These are phyloP conservation scores for Botrytis cinerea DNA, from an alignment of 2,329 filamentous ascomycete species.

Conservation along the genomic window DNA sequence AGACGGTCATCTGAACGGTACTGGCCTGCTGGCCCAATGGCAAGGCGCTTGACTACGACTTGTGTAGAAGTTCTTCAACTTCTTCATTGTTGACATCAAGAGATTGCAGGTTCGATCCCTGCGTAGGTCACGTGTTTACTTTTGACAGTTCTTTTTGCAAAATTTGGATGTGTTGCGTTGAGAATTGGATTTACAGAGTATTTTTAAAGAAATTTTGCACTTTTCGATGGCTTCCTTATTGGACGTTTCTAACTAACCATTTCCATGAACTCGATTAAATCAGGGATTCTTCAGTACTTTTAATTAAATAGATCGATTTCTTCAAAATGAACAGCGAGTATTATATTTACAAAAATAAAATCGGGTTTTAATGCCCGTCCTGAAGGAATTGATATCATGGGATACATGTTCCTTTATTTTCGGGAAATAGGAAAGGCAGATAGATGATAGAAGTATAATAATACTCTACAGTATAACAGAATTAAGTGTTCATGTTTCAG, in stretches of 20 bases:
- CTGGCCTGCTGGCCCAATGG: constrained; percentile 26
- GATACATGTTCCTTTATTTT: not conserved
- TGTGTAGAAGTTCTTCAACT: accelerated
- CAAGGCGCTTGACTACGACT: constrained; percentile 26
- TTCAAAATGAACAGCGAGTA: not conserved
- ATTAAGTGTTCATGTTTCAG: not conserved
- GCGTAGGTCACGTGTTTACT: constrained; percentile 32
- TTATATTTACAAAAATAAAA: not conserved
- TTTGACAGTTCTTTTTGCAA: not conserved
- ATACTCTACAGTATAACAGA: not conserved
- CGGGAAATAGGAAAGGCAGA: not conserved
- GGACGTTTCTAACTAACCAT: not conserved
- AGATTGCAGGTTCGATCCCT: constrained; percentile 50
- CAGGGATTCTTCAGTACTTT: not conserved
- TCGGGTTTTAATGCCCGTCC: not conserved
- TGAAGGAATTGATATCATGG: not conserved
- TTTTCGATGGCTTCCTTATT: not conserved
- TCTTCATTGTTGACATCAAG: constrained; percentile 41
- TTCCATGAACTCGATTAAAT: not conserved
- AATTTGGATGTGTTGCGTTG: not conserved
- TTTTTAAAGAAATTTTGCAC: not conserved
- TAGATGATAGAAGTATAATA: not conserved
- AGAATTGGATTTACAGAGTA: not conserved
- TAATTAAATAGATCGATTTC: not conserved
- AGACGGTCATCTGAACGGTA: not conserved